A percentile compares a stretch with the other conserved stretches of the same genome.
These are phyloP conservation scores for Penicillium bovifimosum DNA, from an alignment of 495 filamentous ascomycete genomes.

Conservation along the genomic window DNA sequence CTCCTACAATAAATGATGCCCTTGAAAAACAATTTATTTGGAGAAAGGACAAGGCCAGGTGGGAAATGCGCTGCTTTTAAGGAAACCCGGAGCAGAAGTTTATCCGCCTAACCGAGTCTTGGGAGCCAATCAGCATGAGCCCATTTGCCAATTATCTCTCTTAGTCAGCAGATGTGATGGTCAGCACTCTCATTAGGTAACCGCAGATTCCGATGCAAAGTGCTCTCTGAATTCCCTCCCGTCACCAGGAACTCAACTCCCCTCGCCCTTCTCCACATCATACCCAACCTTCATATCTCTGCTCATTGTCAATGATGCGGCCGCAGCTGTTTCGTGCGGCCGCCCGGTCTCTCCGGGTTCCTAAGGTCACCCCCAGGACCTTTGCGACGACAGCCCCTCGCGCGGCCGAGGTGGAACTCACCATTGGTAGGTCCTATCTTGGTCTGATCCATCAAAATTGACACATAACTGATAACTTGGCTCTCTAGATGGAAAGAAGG, in stretches of 20 bases:
- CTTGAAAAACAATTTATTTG: constrained; percentile 51
- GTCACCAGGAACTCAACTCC: constrained; percentile 6
- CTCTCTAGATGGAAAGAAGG: constrained; percentile 81
- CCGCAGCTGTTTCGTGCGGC: constrained; percentile 81
- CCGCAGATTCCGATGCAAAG: constrained; percentile 33
- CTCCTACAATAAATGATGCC: constrained; percentile 91
- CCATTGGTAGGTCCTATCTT: constrained; percentile 62
- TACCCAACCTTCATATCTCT: constrained; percentile 36
- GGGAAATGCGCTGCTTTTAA: constrained; percentile 11
- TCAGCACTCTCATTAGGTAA: constrained; percentile 29
- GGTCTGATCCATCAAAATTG: constrained; percentile 21
- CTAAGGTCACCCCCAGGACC: constrained; percentile 57
- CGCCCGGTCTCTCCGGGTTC: constrained; percentile 66
- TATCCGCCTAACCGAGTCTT: constrained; percentile 32
- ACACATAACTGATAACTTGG: constrained; percentile 5
- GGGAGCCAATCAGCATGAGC: constrained; percentile 30
- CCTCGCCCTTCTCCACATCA: constrained; percentile 18
- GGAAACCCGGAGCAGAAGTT: constrained; percentile 18
- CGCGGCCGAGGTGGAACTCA: constrained; percentile 88
- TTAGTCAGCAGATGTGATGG: constrained; percentile 25
- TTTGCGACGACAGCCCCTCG: constrained; percentile 70
- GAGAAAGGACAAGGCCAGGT: constrained; percentile 37
- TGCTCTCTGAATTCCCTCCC: constrained; percentile 32
- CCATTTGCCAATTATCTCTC: constrained; percentile 26
- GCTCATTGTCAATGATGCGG: constrained; percentile 64